These are phyloP conservation scores for Leishmania tarentolae DNA, from an alignment of 208 protist genomes.

Conservation along the genomic window DNA sequence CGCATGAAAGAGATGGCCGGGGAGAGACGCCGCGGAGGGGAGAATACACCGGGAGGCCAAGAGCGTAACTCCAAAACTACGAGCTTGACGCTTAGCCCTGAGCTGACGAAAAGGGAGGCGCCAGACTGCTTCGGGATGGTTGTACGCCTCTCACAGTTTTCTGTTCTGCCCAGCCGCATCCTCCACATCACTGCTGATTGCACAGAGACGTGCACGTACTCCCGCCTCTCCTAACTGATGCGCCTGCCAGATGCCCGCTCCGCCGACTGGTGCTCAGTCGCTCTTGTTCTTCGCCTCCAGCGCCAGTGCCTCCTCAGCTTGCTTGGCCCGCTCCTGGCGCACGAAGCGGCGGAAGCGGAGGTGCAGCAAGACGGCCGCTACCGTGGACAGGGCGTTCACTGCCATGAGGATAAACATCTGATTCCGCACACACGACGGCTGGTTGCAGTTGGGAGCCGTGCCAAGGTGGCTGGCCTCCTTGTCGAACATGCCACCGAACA, in stretches of 20 bases:
- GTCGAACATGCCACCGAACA: slow-evolving; percentile 84
- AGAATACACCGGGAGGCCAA: not conserved
- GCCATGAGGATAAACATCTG: slow-evolving; percentile 79
- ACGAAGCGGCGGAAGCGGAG: slow-evolving; percentile 63
- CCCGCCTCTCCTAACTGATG: not conserved
- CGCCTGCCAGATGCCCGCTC: not conserved
- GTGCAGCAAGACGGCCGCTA: slow-evolving; percentile 42
- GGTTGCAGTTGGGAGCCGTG: slow-evolving; percentile 45
- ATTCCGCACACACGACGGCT: slow-evolving; percentile 50
- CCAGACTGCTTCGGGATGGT: not conserved
- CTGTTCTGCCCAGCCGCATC: not conserved
- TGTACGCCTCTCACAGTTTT: not conserved
- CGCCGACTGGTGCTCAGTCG: not conserved
- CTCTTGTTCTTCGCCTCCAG: not conserved
- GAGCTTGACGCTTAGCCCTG: not conserved
- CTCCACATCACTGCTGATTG: not conserved
- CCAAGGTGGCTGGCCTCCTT: slow-evolving; percentile 35
- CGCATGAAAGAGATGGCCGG: not conserved
- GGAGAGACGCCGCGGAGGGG: no score
- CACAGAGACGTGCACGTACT: not conserved
- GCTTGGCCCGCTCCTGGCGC: slow-evolving; percentile 31
- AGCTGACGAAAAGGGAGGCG: not conserved
- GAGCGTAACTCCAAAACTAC: not conserved
- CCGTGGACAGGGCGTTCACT: slow-evolving; percentile 53
- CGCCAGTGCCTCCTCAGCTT: slow-evolving; percentile 14